Evolutionary conservation across 306 rosid species (phyloP), one percentile per base, ranked within the genome.

Genomic region (Cicer cuneatum): DNA sequence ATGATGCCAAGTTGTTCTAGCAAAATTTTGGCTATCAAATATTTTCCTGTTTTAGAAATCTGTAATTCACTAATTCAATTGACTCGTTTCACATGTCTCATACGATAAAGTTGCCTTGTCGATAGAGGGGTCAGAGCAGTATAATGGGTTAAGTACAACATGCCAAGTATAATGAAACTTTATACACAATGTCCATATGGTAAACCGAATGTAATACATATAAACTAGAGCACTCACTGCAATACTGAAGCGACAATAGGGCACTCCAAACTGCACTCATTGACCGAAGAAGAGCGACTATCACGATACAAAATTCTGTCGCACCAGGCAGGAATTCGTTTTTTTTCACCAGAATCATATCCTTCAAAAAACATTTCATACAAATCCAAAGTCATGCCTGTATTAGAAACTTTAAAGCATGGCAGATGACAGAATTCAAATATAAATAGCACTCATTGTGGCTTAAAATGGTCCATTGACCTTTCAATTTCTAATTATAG

Each of bases 251-350:
- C 75, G 75, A 88, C 93, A 8, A 91, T 87, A 40, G 98, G 98
- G 66, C 89, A 91, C 66, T 83, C 90, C 78, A 93, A 84, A 84
- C 90, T 73, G 89, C 97, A 93, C 66, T 86, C 92, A 72, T 91
- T 83, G 39, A 53, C 80, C 73, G 65, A 74, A 37, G 90, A 66
- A 78, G 88, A 76, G 66, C 96, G 87, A 81, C 90, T 85, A 75
- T 93, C 98, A 74, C 97, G 98, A 77, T 91, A 91, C 56, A 93
- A 76, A 80, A 93, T 91, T 89, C 98, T 84, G 86, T 93, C 98
- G 71, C 98, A 93, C 98, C 98, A 93, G 59, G 98, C 98, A 70
- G 98, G 98, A 71, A 91, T 82, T 46, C 98, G 97, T 90, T 89
- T 93, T 90, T 93, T 93, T 80, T 93, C 98, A 76, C 98, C 97